Base-by-base conservation (phyloP, 768 basidiomycete species). In the Podaxis carcinomalis region DNA sequence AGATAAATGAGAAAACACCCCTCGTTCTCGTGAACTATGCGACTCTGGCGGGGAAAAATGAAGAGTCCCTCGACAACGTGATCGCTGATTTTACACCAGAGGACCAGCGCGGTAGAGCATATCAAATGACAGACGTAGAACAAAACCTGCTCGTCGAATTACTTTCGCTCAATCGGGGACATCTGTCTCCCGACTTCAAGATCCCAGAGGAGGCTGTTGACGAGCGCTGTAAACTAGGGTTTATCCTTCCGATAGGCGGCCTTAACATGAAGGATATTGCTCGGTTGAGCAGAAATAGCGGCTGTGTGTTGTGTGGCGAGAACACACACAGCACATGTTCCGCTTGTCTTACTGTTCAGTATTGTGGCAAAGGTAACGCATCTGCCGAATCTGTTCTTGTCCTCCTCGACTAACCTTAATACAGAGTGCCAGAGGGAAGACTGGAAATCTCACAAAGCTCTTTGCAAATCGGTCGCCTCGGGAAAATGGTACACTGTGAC, bases 401-500 rank as follows among this genome's bases (percentile, higher is more conserved):
- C 5, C 25, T 25, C 2, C 49, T 32, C 59, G 19, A 2, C 19
- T 60, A 35, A 51, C 16, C 44, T 16, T 5, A n/a, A 44, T 50
- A 13, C 44, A 78, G 79, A 73, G 47, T 80, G 79, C 53, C 80
- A 80, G 63, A 70, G 59, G n/a, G 66, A 62, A 25, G 76, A 80
- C 63, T 81, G 79, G 79, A 69, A 70, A 35, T 62, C 67, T 7
- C 79, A 80, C 67, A 79, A 77, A 66, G 51, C 57, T 0, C 57
- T 67, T 0, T 81, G 79, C 63, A 70, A 66, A 13, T 70, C 77
- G 1, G 70, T 81, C 46, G 71, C 73, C 62, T 74, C 75, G 32
- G 79, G 75, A 1, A 72, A 71, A 5, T 81, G 79, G 79, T 65
- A 64, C 49, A 70, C 68, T 5, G 58, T 77, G 27, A 66, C 62